Evolutionary conservation across 129 eudicot species (phyloP), one percentile per base, ranked within the genome.

Genomic region (Flaveria robusta): DNA sequence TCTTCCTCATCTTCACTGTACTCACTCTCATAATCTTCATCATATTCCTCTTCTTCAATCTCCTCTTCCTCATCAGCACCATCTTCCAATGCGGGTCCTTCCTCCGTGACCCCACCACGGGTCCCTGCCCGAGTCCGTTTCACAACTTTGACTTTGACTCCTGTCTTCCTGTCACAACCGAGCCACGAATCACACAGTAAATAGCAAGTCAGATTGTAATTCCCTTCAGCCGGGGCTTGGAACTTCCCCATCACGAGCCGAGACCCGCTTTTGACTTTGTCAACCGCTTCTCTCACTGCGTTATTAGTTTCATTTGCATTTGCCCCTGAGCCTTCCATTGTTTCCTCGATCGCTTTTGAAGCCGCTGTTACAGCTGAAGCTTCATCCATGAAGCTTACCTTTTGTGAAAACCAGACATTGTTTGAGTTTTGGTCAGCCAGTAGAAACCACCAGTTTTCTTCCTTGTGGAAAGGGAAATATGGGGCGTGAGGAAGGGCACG

Each of bases 1-100:
- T 74, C 93, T 14, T 90, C 98, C 70, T 93, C 97, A 72, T 92
- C 98, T 78, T 93, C 98, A 79, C 98, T 94, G 27, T 94, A 94
- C 81, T 94, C 98, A 27, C 98, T 94, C 91, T 91, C 91, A 50
- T 83, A 80, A 60, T 91, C 97, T 64, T 88, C 98, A 23, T 90
- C 88, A 18, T 86, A 82, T 10, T 83, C 92, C 74, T 90, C 96
- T 62, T 88, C 94, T 69, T 92, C 96, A 39, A 29, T 72, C 54
- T 87, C 96, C 79, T 94, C 98, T 37, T 94, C 98, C 71, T 88
- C 98, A 29, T 86, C 96, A 4, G 7, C 82, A 6, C 77, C 96
- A 37, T 87, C 97, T 73, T 87, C 98, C 59, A 66, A 41, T 4
- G 50, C 64, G 5, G 85, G 75, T 26, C 85, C 91, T 50, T 85